Percentiles rank a stretch among this genome's conserved stretches.
Evolutionary conservation across 129 eudicot genomes (phyloP).

Genomic region (Centaurea solstitialis): DNA sequence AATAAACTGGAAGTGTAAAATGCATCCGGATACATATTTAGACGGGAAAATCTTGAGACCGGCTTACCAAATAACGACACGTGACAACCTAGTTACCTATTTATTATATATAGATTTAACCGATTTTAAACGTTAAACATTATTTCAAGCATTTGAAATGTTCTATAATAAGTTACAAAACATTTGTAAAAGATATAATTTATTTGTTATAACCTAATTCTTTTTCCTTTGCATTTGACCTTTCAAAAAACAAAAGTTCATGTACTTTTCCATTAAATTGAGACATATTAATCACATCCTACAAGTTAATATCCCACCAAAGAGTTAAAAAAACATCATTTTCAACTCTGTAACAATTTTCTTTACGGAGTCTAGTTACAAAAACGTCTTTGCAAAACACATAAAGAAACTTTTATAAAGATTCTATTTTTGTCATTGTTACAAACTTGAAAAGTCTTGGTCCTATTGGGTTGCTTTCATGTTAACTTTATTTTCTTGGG

Average conservation of each 20-base stretch:
- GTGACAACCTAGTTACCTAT: no score
- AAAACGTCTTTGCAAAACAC: background rate
- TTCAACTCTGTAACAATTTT: background rate
- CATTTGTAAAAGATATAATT: background rate
- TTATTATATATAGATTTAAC: no score
- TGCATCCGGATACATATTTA: no score
- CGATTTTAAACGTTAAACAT: no score
- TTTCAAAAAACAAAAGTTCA: no score
- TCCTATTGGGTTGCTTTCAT: background rate
- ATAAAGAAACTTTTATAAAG: background rate
- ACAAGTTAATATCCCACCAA: background rate
- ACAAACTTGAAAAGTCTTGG: background rate
- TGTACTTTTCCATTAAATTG: background rate
- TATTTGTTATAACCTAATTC: background rate
- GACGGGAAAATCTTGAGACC: no score
- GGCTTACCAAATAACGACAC: no score
- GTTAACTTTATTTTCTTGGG: constrained; percentile 29
- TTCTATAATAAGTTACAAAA: no score
- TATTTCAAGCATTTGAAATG: background rate
- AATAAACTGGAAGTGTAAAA: no score
- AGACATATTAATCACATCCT: background rate
- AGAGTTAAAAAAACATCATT: background rate
- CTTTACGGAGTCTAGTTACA: background rate
- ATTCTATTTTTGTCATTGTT: background rate
- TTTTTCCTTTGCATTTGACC: no score